Evolutionary conservation across 1,139 yeast genomes (phyloP).

Genomic region (Protomyces lactucae-debilis): DNA sequence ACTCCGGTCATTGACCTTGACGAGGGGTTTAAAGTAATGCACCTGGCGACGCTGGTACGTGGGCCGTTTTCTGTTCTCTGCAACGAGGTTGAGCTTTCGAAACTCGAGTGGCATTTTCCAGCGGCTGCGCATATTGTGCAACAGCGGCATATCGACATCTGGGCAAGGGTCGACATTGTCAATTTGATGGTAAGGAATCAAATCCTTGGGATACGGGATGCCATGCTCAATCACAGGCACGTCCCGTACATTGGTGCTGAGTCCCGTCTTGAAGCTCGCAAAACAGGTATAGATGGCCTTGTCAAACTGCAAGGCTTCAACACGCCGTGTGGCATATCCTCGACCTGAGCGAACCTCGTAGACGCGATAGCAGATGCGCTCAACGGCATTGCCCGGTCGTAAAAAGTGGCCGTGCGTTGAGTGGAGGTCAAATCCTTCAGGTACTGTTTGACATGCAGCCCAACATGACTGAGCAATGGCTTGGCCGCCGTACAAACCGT

Average conservation of each 20-base stretch:
- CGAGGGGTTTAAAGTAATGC: conserved; percentile 13
- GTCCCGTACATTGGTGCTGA: conserved; percentile 3
- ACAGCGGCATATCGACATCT: conserved; percentile 19
- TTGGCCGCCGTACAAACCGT: conserved; percentile 24
- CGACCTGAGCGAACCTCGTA: conserved; percentile 22
- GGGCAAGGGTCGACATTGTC: conserved; percentile 2
- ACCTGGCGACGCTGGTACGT: conserved; percentile 16
- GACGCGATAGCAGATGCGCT: conserved; percentile 17
- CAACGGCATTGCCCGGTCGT: conserved; percentile 18
- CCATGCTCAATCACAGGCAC: conserved; percentile 15
- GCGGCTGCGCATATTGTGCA: conserved; percentile 12
- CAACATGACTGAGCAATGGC: conserved; percentile 24
- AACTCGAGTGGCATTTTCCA: conserved; percentile 24
- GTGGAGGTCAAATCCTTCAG: conserved; percentile 19
- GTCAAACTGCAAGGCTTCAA: conserved; percentile 22
- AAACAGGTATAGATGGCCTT: conserved; percentile 25
- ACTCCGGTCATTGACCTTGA: conserved; percentile 2
- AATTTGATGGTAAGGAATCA: neutral
- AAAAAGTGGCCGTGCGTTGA: conserved; percentile 25
- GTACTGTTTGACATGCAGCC: conserved; percentile 25
- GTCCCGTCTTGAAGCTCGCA: conserved; percentile 17
- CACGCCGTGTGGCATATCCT: conserved; percentile 16
- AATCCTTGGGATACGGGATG: conserved; percentile 16
- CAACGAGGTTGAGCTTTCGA: conserved; percentile 11
- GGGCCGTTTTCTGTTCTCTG: neutral